Conservation (phyloP, 2,329 filamentous ascomycete species). For the Trichoderma atroviride region DNA sequence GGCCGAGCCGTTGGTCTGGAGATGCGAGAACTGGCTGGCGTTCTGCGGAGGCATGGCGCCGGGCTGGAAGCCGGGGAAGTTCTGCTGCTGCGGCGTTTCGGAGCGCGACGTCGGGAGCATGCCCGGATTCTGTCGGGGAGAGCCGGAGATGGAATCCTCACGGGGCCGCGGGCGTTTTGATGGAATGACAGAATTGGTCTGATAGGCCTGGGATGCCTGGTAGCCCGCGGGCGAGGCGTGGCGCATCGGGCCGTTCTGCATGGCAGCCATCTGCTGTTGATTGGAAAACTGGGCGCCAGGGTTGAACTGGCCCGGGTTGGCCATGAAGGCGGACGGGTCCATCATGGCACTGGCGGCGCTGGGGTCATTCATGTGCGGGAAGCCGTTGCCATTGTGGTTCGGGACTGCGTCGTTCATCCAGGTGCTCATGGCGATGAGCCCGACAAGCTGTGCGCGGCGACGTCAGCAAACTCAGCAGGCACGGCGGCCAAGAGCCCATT, state of each 20-base stretch:
- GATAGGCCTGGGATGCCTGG: slow-evolving; percentile 58
- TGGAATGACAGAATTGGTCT: slow-evolving; percentile 83
- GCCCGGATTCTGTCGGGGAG: slow-evolving; percentile 73
- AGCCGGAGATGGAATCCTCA: slow-evolving; percentile 83
- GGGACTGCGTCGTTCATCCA: slow-evolving; percentile 73
- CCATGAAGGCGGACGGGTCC: slow-evolving; percentile 67
- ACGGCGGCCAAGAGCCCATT: slow-evolving; percentile 46
- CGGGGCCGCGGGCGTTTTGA: slow-evolving; percentile 82
- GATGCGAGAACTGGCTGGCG: slow-evolving; percentile 74
- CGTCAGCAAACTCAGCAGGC: slow-evolving; percentile 51
- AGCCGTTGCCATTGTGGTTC: slow-evolving; percentile 71
- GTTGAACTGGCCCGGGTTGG: slow-evolving; percentile 62
- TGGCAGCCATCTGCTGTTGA: slow-evolving; percentile 57
- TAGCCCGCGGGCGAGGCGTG: slow-evolving; percentile 73
- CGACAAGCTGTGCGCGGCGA: slow-evolving; percentile 48
- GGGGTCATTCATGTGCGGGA: slow-evolving; percentile 65
- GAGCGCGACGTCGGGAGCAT: slow-evolving; percentile 83
- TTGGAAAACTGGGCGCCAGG: slow-evolving; percentile 58
- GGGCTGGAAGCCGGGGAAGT: slow-evolving; percentile 70
- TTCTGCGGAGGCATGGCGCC: slow-evolving; percentile 63
- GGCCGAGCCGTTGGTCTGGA: slow-evolving; percentile 76
- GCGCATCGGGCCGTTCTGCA: slow-evolving; percentile 84
- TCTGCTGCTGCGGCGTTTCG: slow-evolving; percentile 83
- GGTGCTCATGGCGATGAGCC: slow-evolving; percentile 65
- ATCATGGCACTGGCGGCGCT: slow-evolving; percentile 62